Evolutionary conservation across 192 early-diverging fungal species (phyloP), one percentile per base, ranked within the genome.

Genomic region (Glomus cerebriforme): DNA sequence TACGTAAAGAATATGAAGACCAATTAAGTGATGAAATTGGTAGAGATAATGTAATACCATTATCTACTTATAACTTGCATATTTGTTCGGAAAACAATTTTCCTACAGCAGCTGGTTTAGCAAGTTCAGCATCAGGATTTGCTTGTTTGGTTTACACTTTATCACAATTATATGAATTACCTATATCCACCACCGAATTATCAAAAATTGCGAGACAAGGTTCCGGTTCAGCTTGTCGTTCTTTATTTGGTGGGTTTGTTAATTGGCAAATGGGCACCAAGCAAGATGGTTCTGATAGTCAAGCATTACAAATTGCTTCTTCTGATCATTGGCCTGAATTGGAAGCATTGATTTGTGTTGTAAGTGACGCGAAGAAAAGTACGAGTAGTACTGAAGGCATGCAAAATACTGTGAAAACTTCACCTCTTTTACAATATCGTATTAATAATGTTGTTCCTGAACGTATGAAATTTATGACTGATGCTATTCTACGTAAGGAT

Each of bases 51-150:
- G 35, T 83, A 7, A 73, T 92, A 32, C 85, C 86, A 27, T 82
- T 98, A 47, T 91, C 95, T 0, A 75, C 79, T 37, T 91, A 88
- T 81, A 69, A 83, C n/a, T 82, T 99, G 68, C 95, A 95, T 79
- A 91, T 99, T 59, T 93, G 92, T 81, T 98, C 97, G n/a, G 94
- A 93, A 78, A 99, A 99, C 91, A 99, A 99, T 87, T 99, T 99
- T 87, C 98, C 98, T 24, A 99, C 98, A 7, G 98, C 98, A 29
- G 98, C 98, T 1, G 98, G 98, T 9, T 87, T 99, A 34, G 98
- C 98, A 9, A 99, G 97, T 62, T 96, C 95, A 10, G 98, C 98
- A 15, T 95, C 95, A 31, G 98, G 98, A 7, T 97, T 96, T 49
- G 97, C 98, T 32, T 95, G 94, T 78, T 86, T 99, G 67, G 95